These are phyloP conservation scores for Tubosaeta sp. DNA, from an alignment of 768 basidiomycete species.

Conservation along the genomic window DNA sequence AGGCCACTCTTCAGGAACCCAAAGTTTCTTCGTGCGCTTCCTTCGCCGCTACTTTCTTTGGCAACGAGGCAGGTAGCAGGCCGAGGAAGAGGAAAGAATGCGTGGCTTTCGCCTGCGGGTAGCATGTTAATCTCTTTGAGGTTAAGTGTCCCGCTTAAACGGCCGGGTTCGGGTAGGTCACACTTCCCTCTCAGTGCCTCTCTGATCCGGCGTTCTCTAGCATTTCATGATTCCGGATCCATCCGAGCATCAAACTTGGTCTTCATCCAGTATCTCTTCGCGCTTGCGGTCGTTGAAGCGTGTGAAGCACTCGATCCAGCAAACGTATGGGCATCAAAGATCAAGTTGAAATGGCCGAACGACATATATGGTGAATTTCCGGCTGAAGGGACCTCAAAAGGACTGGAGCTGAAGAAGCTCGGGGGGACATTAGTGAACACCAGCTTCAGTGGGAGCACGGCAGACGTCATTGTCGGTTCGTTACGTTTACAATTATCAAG, in stretches of 20 bases:
- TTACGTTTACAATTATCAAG: background rate
- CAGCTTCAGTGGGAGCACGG: conserved; percentile 66
- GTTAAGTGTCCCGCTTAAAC: conserved; percentile 20
- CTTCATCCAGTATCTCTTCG: conserved; percentile 91
- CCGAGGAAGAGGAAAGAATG: conserved; percentile 82
- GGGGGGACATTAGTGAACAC: conserved; percentile 93
- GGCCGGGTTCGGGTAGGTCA: conserved; percentile 4
- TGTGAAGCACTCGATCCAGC: conserved; percentile 57
- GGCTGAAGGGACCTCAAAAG: conserved; percentile 25
- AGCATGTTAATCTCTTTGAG: conserved; percentile 65
- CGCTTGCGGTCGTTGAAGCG: conserved; percentile 84
- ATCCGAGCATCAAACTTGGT: conserved; percentile 59
- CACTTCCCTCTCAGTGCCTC: background rate
- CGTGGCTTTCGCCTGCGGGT: conserved; percentile 90
- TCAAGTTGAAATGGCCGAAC: conserved; percentile 95
- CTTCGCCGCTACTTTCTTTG: conserved; percentile 74
- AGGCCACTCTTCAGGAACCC: conserved; percentile 58
- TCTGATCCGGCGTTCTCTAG: background rate
- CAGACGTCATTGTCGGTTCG: conserved; percentile 80
- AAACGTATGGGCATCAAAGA: conserved; percentile 42
- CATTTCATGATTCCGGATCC: conserved; percentile 5
- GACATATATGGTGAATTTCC: conserved; percentile 78
- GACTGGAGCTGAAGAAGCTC: conserved; percentile 63
- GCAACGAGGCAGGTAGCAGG: conserved; percentile 87
- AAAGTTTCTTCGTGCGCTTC: conserved; percentile 59